Evolutionary conservation across 805 yeast genomes (phyloP).

Genomic region (Saccharomycopsis vini): DNA sequence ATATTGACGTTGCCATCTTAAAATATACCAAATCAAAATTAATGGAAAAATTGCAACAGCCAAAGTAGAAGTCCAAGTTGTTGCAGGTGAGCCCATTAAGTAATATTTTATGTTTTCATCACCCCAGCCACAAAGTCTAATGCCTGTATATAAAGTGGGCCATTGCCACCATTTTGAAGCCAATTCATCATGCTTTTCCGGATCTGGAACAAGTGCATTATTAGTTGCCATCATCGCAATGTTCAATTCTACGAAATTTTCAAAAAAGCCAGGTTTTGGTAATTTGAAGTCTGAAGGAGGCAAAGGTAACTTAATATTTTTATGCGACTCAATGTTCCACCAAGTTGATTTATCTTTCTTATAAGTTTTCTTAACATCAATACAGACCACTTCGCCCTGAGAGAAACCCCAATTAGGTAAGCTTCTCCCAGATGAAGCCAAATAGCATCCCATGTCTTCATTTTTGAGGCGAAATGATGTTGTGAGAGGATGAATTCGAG

Average conservation of each 20-base stretch:
- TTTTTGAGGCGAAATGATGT: slow-evolving; percentile 71
- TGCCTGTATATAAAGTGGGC: slow-evolving; percentile 68
- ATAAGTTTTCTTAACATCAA: slow-evolving; percentile 36
- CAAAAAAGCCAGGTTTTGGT: slow-evolving; percentile 67
- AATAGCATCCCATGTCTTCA: slow-evolving; percentile 63
- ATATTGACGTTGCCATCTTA: slow-evolving; percentile 79
- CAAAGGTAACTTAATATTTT: slow-evolving; percentile 46
- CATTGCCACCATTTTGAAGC: slow-evolving; percentile 78
- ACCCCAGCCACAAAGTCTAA: slow-evolving; percentile 68
- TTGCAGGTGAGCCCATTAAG: slow-evolving; percentile 66
- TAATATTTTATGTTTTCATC: slow-evolving; percentile 51
- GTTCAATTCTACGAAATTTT: slow-evolving; percentile 63
- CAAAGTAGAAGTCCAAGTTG: slow-evolving; percentile 63
- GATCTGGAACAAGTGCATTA: slow-evolving; percentile 70
- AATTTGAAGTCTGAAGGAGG: slow-evolving; percentile 52
- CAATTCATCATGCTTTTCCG: slow-evolving; percentile 59
- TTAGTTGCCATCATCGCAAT: slow-evolving; percentile 84
- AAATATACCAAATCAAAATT: slow-evolving; percentile 34
- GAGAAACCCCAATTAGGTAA: slow-evolving; percentile 98
- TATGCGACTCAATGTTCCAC: slow-evolving; percentile 76
- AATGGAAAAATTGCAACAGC: slow-evolving; percentile 48
- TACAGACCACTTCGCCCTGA: slow-evolving; percentile 90
- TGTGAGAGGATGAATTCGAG: slow-evolving; percentile 68
- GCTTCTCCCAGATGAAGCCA: slow-evolving; percentile 69
- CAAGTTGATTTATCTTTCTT: slow-evolving; percentile 68